Evolutionary conservation across 257 asterid species (phyloP).

Genomic region (Solanum sparsipilum): DNA sequence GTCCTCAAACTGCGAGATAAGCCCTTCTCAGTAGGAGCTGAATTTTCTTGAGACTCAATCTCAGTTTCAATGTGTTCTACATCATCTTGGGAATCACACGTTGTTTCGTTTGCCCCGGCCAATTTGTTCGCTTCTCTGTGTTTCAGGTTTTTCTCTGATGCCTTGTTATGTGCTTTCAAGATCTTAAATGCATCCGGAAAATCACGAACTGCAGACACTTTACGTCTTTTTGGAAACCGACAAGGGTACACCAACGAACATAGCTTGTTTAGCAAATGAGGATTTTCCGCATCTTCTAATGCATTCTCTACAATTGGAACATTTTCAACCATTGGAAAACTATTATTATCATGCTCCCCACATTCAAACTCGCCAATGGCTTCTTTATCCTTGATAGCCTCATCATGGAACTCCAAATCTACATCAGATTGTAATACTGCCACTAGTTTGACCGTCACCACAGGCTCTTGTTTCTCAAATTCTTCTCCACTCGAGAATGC

Average conservation of each 20-base stretch:
- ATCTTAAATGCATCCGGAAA: conserved; percentile 1
- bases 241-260: background rate
- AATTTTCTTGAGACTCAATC: background rate
- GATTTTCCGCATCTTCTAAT: background rate
- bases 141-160: background rate
- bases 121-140: background rate
- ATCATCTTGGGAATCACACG: background rate
- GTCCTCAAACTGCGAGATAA: background rate
- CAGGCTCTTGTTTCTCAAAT: background rate
- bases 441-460: background rate
- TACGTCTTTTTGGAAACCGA: background rate
- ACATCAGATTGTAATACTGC: background rate
- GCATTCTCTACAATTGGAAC: background rate
- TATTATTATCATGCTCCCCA: background rate
- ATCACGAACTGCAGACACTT: background rate
- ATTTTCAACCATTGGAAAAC: background rate
- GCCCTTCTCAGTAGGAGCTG: background rate
- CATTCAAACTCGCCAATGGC: background rate
- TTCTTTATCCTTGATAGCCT: background rate
- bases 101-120: background rate
- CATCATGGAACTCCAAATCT: background rate
- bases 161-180: background rate
- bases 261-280: background rate
- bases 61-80: background rate
- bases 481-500: background rate